Percentiles rank a stretch among this genome's conserved stretches.
Conservation (phyloP, 1,139 yeast species). For the Geotrichum candidum region DNA sequence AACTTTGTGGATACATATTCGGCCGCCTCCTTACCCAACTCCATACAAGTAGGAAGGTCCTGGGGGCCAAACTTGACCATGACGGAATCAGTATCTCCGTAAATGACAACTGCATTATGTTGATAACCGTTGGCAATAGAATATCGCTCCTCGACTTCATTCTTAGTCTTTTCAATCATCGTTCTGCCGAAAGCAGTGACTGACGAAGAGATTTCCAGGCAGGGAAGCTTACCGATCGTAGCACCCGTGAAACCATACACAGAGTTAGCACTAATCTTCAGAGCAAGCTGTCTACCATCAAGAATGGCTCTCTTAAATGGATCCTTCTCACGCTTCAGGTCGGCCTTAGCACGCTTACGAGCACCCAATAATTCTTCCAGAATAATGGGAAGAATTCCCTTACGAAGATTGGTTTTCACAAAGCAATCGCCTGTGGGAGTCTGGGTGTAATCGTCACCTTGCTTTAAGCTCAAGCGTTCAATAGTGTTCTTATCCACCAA, state of each 20-base stretch:
- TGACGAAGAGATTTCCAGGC: conserved; percentile 92
- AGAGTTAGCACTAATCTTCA: conserved; percentile 94
- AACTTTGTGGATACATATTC: conserved; percentile 72
- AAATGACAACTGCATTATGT: conserved; percentile 83
- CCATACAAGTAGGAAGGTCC: conserved; percentile 84
- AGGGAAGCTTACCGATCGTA: conserved; percentile 92
- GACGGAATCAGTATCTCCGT: conserved; percentile 99
- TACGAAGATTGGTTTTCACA: conserved; percentile 62
- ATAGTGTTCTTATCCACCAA: conserved; percentile 65
- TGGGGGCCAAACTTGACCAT: conserved; percentile 93
- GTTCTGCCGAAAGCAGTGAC: conserved; percentile 94
- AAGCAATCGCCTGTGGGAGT: conserved; percentile 79
- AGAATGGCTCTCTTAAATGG: conserved; percentile 90
- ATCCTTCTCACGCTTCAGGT: conserved; percentile 85
- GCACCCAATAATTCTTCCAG: conserved; percentile 82
- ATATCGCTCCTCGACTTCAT: conserved; percentile 75
- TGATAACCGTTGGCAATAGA: conserved; percentile 72
- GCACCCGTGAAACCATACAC: conserved; percentile 99
- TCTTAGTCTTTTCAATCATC: conserved; percentile 91
- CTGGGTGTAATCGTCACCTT: conserved; percentile 70
- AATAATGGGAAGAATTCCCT: conserved; percentile 89
- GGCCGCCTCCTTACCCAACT: conserved; percentile 91
- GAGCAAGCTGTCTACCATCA: conserved; percentile 94
- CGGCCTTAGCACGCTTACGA: conserved; percentile 87
- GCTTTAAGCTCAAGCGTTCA: conserved; percentile 54